Base-by-base conservation (phyloP, 1,284 basidiomycete genomes). In the Pseudozyma pruni region DNA sequence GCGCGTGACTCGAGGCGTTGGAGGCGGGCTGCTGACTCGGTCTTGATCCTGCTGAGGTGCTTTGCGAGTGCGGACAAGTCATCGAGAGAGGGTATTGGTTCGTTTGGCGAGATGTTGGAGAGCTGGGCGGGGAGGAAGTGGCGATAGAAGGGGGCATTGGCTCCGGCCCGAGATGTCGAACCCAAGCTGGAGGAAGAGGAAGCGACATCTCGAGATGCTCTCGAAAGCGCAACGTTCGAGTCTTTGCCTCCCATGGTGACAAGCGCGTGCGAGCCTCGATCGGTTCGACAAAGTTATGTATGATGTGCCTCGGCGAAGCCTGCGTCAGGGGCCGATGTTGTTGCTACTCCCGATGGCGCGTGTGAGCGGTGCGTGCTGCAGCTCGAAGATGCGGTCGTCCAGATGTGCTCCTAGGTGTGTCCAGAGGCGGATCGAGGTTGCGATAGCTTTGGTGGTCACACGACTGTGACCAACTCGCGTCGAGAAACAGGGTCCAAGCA, bases 121-220 rank as follows among this genome's bases (percentile, higher is more conserved):
- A 69, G 64, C 54, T 64, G 64, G 4, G 52, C 33, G 1, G 70
- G 70, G 2, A 72, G 57, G n/a, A 72, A 72, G n/a, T 69, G 70
- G 19, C 70, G 70, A 37, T 72, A 72, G 47, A 69, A 72, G 8
- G 70, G 70, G 3, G 37, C 43, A 37, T 17, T 48, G 20, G 17
- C 34, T 39, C 46, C 40, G 29, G 47, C 14, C 8, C 62, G 56
- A 20, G 56, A 34, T 14, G 47, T 33, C 4, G 55, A 37, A 4
- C 41, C 25, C 11, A 37, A 22, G 33, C 25, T 27, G 27, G 7
- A 7, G 20, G 51, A 49, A 1, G 47, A 34, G 38, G 51, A n/a
- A 19, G 20, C 38, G 4, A 38, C 42, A 43, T 66, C 62, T 8
- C 62, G 55, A 31, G 55, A 59, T 13, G 62, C 62, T 40, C 62